Evolutionary conservation across 257 asterid species (phyloP).

Genomic region (Nicotiana tomentosiformis): DNA sequence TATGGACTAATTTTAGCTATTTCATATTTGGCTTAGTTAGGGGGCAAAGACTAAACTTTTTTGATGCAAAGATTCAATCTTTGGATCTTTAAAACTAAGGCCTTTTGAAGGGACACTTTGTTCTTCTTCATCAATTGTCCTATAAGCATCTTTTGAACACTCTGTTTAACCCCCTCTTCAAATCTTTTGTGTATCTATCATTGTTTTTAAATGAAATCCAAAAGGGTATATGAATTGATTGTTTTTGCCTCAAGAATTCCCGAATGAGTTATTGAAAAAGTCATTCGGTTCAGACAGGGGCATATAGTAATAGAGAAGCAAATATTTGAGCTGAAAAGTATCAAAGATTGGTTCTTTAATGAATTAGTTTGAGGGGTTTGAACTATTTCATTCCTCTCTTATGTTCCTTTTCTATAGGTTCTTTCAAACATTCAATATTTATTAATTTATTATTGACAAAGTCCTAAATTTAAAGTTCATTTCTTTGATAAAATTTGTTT

Average conservation of each 20-base stretch:
- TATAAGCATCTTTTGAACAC: constrained; percentile 10
- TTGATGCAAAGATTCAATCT: not conserved
- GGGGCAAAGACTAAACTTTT: constrained; percentile 15
- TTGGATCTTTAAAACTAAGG: not conserved
- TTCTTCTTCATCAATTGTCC: constrained; percentile 8
- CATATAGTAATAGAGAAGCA: not conserved
- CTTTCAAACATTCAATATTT: not conserved
- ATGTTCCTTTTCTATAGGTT: constrained; percentile 3
- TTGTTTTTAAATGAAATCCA: not conserved
- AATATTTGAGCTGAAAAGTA: not conserved
- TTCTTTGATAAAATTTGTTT: not conserved
- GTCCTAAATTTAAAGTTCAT: not conserved
- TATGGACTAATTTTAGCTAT: not conserved
- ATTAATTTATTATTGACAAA: not conserved
- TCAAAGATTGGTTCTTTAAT: not conserved
- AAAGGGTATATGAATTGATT: not conserved
- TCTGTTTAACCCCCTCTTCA: not conserved
- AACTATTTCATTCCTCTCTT: not conserved
- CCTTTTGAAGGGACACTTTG: constrained; percentile 6
- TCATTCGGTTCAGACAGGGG: constrained; percentile 19
- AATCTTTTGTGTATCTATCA: not conserved
- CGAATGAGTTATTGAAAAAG: not conserved
- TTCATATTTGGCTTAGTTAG: constrained; percentile 25
- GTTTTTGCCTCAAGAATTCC: constrained; percentile 6
- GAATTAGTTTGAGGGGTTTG: constrained; percentile 2